phyloP scores from a whole-genome alignment of 768 basidiomycete genomes.

The Steccherinum ochraceum region DNA sequence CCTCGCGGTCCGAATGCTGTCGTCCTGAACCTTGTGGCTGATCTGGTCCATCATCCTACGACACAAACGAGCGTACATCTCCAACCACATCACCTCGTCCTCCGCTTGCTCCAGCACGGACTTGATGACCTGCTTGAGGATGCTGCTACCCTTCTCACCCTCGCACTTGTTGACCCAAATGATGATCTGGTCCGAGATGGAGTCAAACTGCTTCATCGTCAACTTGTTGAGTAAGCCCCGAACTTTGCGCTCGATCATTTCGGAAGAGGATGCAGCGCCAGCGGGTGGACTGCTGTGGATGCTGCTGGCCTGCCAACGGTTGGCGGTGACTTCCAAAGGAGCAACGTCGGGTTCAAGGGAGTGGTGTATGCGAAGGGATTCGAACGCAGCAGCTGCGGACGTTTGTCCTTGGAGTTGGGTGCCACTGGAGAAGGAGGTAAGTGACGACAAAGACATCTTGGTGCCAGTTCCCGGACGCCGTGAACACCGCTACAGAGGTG shows the following conservation, averaged over 20 bases:
- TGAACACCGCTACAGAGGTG: too few relatives aligned
- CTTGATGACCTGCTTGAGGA: slow-evolving; percentile 91
- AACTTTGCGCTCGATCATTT: slow-evolving; percentile 89
- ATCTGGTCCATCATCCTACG: slow-evolving; percentile 95
- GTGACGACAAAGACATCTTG: too few relatives aligned
- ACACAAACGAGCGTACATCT: slow-evolving; percentile 96
- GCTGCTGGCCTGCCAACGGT: slow-evolving; percentile 67
- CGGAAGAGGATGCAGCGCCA: slow-evolving; percentile 59
- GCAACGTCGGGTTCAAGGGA: slow-evolving; percentile 63
- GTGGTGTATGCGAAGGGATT: slow-evolving; percentile 7
- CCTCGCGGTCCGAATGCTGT: slow-evolving; percentile 74
- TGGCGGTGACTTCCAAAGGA: slow-evolving; percentile 72
- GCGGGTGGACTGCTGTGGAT: slow-evolving; percentile 35
- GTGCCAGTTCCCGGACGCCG: too few relatives aligned
- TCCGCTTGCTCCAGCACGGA: slow-evolving; percentile 97
- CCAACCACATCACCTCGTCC: slow-evolving; percentile 91
- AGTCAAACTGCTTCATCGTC: slow-evolving; percentile 93
- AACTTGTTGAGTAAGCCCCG: slow-evolving; percentile 89
- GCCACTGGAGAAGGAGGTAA: too few relatives aligned
- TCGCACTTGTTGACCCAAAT: slow-evolving; percentile 90
- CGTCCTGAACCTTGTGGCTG: slow-evolving; percentile 82
- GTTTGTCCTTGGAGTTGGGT: too few relatives aligned
- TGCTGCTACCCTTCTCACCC: slow-evolving; percentile 87
- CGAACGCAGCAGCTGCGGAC: slow-evolving; percentile 1
- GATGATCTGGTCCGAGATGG: slow-evolving; percentile 92